Evolutionary conservation across 163 green algal species (phyloP).

Genomic region (Smithsoniella earleae): DNA sequence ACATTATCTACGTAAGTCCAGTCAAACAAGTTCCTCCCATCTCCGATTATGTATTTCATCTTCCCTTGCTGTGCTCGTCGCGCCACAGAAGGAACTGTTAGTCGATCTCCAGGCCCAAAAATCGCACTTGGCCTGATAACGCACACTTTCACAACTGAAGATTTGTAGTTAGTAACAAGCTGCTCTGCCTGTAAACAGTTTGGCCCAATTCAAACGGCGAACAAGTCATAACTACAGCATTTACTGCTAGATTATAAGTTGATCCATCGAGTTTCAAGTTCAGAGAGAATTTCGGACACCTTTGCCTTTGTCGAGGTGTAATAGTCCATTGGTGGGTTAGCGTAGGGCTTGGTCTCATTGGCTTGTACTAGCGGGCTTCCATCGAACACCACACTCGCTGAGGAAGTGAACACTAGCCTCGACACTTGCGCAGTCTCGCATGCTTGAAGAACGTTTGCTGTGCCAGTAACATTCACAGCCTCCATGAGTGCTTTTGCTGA

Average conservation of each 20-base stretch:
- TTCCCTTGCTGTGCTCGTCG: conserved; percentile 52
- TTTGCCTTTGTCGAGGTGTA: conserved; percentile 78
- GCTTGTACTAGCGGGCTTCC: conserved; percentile 55
- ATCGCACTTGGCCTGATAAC: conserved; percentile 75
- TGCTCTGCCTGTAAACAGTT: conserved; percentile 66
- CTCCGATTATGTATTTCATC: conserved; percentile 86
- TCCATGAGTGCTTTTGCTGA: conserved; percentile 72
- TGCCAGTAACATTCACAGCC: conserved; percentile 78
- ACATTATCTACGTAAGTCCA: conserved; percentile 90
- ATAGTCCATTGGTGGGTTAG: conserved; percentile 64
- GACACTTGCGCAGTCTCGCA: conserved; percentile 50
- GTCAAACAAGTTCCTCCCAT: conserved; percentile 74
- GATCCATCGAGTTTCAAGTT: too few relatives aligned
- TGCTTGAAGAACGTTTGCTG: conserved; percentile 63
- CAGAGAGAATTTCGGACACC: neutral
- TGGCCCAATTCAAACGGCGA: too few relatives aligned
- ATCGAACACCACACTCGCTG: conserved; percentile 76
- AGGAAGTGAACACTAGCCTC: conserved; percentile 75
- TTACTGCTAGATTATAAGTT: too few relatives aligned
- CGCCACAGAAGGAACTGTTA: conserved; percentile 69
- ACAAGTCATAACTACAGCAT: too few relatives aligned
- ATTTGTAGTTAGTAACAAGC: conserved; percentile 50
- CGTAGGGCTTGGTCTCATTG: conserved; percentile 64
- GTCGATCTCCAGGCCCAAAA: conserved; percentile 76
- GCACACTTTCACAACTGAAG: conserved; percentile 46